Evolutionary conservation across 768 basidiomycete species (phyloP).

Genomic region (Agrocybe praecox): DNA sequence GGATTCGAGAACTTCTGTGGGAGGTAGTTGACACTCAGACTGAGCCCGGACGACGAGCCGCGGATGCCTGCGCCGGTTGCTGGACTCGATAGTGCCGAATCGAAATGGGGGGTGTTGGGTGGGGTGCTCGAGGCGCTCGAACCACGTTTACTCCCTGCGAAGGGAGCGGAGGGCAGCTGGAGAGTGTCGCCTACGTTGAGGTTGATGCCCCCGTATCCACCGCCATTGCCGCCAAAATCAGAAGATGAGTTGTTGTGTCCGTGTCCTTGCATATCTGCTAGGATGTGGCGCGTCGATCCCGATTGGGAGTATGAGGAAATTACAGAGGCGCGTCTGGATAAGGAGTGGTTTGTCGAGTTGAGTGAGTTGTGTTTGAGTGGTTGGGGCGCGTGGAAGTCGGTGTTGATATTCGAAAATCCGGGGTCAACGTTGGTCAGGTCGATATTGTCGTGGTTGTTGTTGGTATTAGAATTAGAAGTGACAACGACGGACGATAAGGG

Average conservation of each 20-base stretch:
- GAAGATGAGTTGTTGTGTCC: slow-evolving; percentile 20
- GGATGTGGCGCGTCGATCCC: slow-evolving; percentile 51
- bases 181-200: not conserved
- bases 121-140: not conserved
- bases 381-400: not conserved
- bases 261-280: slow-evolving; percentile 26
- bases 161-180: not conserved
- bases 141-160: not conserved
- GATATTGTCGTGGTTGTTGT: no score
- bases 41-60: slow-evolving; percentile 29
- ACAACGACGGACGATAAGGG: not conserved
- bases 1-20: slow-evolving; percentile 69
- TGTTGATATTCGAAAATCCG: not conserved
- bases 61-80: not conserved
- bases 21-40: slow-evolving; percentile 70
- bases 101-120: not conserved
- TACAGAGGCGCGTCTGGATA: slow-evolving; percentile 40
- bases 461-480: not conserved
- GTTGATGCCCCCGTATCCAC: not conserved
- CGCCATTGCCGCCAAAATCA: slow-evolving; percentile 25
- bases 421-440: not conserved
- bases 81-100: not conserved
- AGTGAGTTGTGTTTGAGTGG: not conserved
- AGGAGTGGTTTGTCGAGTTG: not conserved
- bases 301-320: slow-evolving; percentile 43